Evolutionary conservation across 202 grass and related monocot species (phyloP).

Genomic region (Cymbopogon flexuosus): DNA sequence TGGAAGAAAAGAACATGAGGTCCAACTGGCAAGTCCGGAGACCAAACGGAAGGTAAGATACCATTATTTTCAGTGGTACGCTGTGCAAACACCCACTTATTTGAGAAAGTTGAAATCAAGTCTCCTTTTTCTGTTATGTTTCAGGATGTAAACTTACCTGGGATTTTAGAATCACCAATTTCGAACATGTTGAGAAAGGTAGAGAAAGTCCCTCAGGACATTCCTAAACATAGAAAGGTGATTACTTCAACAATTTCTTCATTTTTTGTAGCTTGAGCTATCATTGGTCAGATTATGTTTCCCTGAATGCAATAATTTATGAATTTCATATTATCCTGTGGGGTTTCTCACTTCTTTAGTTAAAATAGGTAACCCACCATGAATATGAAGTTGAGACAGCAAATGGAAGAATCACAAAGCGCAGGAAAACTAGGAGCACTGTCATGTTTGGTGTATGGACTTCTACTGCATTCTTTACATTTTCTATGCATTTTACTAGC

Average conservation of each 20-base stretch:
- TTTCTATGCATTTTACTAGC: conserved; percentile 25
- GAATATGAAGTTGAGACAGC: conserved; percentile 90
- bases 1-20: conserved; percentile 64
- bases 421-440: conserved; percentile 83
- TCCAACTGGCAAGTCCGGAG: conserved; percentile 59
- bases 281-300: conserved; percentile 5
- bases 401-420: conserved; percentile 80
- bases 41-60: conserved; percentile 69
- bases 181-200: conserved; percentile 73
- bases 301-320: conserved; percentile 8
- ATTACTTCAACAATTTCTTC: conserved; percentile 11
- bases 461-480: not conserved
- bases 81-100: conserved; percentile 1
- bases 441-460: conserved; percentile 72
- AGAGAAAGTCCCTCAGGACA: conserved; percentile 50
- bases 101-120: not conserved
- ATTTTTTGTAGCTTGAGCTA: conserved; percentile 13
- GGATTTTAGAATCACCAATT: conserved; percentile 67
- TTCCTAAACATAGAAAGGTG: conserved; percentile 83
- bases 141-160: conserved; percentile 71
- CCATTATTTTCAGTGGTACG: conserved; percentile 2
- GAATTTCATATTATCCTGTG: conserved; percentile 20
- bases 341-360: conserved; percentile 24
- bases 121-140: conserved; percentile 26
- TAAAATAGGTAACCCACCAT: conserved; percentile 63